These are phyloP conservation scores for Cytospora leucostoma DNA, from an alignment of 2,329 filamentous ascomycete species.

Conservation along the genomic window DNA sequence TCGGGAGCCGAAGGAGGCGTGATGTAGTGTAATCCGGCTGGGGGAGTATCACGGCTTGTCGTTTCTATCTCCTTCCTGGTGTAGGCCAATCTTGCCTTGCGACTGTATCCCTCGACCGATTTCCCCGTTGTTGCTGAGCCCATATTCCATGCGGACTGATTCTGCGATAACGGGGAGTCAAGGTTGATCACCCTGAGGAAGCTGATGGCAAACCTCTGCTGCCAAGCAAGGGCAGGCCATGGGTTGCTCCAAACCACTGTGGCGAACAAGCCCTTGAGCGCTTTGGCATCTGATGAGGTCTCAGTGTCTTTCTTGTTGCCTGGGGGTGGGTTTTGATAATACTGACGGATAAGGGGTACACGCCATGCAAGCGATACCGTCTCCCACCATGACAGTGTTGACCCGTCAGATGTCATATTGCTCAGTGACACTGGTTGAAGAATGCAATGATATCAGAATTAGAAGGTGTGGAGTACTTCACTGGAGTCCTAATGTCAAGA, in stretches of 20 bases:
- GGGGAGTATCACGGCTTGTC: background rate
- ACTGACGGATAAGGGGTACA: background rate
- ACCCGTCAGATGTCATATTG: background rate
- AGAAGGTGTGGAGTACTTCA: no score
- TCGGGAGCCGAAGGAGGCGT: slow-evolving; percentile 9
- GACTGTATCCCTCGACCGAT: background rate
- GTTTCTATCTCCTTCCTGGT: background rate
- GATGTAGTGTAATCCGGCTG: slow-evolving; percentile 29
- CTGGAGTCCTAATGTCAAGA: no score
- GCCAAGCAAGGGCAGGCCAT: background rate
- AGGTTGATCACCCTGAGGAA: background rate
- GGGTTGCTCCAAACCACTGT: background rate
- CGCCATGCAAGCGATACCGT: background rate
- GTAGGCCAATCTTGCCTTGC: background rate
- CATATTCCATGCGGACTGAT: background rate
- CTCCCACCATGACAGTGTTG: background rate
- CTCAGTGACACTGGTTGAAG: background rate
- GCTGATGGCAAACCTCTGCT: background rate
- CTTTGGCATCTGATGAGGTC: background rate
- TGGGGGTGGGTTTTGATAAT: background rate
- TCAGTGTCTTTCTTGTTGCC: background rate
- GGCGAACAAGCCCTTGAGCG: background rate
- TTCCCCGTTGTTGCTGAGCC: background rate
- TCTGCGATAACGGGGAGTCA: background rate
- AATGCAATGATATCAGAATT: background rate